A percentile compares a stretch with the other conserved stretches of the same genome.
Conservation (phyloP, 1,284 basidiomycete genomes). For the Leccinum griseonigrum region DNA sequence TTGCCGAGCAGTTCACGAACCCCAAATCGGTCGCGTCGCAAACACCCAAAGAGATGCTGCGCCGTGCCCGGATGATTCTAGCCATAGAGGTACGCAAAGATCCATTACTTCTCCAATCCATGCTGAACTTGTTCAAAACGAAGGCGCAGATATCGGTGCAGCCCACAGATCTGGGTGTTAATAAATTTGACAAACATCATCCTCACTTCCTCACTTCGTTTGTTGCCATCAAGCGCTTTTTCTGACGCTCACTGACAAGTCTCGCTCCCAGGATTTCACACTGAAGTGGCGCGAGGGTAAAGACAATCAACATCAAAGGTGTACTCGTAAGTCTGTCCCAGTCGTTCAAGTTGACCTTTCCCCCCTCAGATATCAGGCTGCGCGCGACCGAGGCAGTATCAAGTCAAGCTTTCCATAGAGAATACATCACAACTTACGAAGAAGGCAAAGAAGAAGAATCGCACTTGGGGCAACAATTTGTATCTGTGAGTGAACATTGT, state of each 20-base stretch:
- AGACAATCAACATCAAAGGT: too few relatives aligned
- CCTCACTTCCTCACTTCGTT: slow-evolving; percentile 68
- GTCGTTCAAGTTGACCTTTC: too few relatives aligned
- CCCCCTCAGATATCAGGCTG: too few relatives aligned
- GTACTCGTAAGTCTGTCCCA: too few relatives aligned
- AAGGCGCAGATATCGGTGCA: slow-evolving; percentile 78
- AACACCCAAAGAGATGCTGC: slow-evolving; percentile 62
- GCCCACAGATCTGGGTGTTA: slow-evolving; percentile 88
- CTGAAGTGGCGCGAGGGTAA: too few relatives aligned
- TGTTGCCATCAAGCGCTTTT: slow-evolving; percentile 34
- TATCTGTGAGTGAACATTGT: too few relatives aligned
- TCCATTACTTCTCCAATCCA: slow-evolving; percentile 80
- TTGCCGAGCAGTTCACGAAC: slow-evolving; percentile 77
- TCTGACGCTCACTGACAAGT: slow-evolving; percentile 7
- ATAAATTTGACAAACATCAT: slow-evolving; percentile 89
- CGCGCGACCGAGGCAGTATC: too few relatives aligned
- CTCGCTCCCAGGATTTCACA: slow-evolving; percentile 72
- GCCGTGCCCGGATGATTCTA: slow-evolving; percentile 80
- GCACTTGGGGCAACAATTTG: too few relatives aligned
- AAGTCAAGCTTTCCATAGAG: too few relatives aligned
- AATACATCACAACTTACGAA: too few relatives aligned
- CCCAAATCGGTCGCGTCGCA: slow-evolving; percentile 57
- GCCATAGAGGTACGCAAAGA: slow-evolving; percentile 93
- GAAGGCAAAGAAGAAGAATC: too few relatives aligned
- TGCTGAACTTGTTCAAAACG: slow-evolving; percentile 76